These are phyloP conservation scores for Castanea sativa DNA, from an alignment of 306 rosid species.

Conservation along the genomic window DNA sequence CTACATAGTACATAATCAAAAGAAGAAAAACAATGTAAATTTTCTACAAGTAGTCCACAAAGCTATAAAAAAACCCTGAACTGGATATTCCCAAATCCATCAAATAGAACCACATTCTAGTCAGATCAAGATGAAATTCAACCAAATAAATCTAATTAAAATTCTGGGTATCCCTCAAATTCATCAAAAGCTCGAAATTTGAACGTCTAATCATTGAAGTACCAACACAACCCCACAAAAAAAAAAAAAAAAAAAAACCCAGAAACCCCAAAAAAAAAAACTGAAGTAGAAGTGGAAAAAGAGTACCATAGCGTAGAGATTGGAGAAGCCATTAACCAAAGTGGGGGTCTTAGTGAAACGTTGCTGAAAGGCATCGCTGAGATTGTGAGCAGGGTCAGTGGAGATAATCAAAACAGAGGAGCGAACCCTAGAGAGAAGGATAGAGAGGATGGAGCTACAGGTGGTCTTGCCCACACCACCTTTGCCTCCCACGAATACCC, in stretches of 20 bases:
- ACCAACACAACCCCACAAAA: not conserved
- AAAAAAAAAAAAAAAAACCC: not conserved
- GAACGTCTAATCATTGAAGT: not conserved
- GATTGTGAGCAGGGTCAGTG: slow-evolving; percentile 99
- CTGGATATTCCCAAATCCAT: slow-evolving; percentile 18
- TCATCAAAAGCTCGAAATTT: slow-evolving; percentile 3
- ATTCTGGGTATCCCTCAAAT: slow-evolving; percentile 3
- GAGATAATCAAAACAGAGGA: slow-evolving; percentile 90
- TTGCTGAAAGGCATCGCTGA: slow-evolving; percentile 97
- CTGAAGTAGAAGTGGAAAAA: not conserved
- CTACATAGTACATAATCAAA: too few relatives aligned
- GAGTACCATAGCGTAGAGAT: slow-evolving; percentile 87
- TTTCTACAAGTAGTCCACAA: not conserved
- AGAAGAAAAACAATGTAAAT: not conserved
- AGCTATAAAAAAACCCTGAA: not conserved
- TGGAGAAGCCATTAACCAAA: slow-evolving; percentile 84
- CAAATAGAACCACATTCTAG: not conserved
- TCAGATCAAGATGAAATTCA: not conserved
- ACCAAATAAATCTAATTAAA: not conserved
- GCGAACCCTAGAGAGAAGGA: slow-evolving; percentile 76
- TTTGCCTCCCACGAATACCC: slow-evolving; percentile 98
- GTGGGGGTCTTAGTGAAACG: slow-evolving; percentile 87
- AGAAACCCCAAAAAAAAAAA: not conserved
- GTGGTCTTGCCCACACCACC: slow-evolving; percentile 98
- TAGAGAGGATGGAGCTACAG: slow-evolving; percentile 86